Percentiles rank a stretch among this genome's conserved stretches.
These are phyloP conservation scores for Phyllosticta capitalensis DNA, from an alignment of 2,329 filamentous ascomycete genomes.

Conservation along the genomic window DNA sequence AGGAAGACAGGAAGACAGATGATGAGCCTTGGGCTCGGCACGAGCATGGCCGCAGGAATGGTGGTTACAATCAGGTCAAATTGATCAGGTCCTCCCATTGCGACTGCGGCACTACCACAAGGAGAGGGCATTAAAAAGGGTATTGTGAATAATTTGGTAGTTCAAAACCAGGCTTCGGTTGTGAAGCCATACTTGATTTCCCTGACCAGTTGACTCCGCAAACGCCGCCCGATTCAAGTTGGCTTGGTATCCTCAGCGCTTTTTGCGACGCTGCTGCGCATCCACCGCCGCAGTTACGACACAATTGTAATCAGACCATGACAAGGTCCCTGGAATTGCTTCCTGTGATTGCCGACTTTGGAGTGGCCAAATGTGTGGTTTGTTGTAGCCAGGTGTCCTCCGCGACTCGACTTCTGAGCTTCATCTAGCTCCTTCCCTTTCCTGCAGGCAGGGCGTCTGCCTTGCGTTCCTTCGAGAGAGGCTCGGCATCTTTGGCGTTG, in stretches of 20 bases:
- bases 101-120: not conserved
- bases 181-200: not conserved
- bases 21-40: too few relatives aligned
- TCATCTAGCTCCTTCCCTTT: conserved; percentile 20
- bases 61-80: not conserved
- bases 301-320: not conserved
- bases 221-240: not conserved
- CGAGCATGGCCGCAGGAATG: too few relatives aligned
- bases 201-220: not conserved
- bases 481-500: conserved; percentile 57
- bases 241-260: not conserved
- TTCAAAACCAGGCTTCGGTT: not conserved
- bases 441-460: conserved; percentile 22
- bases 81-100: not conserved
- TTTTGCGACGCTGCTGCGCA: not conserved
- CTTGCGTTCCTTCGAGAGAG: conserved; percentile 21
- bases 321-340: not conserved
- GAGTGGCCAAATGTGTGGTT: too few relatives aligned
- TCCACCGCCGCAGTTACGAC: not conserved
- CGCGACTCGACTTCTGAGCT: not conserved
- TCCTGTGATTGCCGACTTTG: not conserved
- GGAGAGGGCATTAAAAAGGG: not conserved
- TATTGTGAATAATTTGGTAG: not conserved
- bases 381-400: not conserved
- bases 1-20: too few relatives aligned